Base-by-base conservation (phyloP, 2,329 filamentous ascomycete genomes). In the Penicillium sp. region DNA sequence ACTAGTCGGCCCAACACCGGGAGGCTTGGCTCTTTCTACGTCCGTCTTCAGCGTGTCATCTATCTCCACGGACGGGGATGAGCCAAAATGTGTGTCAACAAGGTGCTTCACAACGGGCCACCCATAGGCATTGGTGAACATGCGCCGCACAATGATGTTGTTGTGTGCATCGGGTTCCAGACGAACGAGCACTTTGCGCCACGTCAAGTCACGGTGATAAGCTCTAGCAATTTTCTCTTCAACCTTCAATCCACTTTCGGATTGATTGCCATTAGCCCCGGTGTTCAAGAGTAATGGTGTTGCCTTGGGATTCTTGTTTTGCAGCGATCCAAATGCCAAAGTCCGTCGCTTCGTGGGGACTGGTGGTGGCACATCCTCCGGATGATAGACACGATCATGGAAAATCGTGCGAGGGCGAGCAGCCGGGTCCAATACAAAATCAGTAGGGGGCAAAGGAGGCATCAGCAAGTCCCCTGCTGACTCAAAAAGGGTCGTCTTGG, bases 81-180 rank as follows among this genome's bases (percentile, higher is more conserved):
- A 86, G 38, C 82, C 86, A 62, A 98, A 98, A 68, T 98, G 93
- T 0, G 88, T 89, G 57, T 97, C 90, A 36, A 93, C 91, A 14
- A 97, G 71, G 67, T 98, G 93, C 67, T 96, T 90, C 34, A 97
- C 74, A 1, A 98, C 93, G 0, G 93, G 93, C 93, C 93, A 98
- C 2, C 93, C 93, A 56, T 94, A 94, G 0, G 93, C 93, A 59
- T 98, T 98, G 41, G 89, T 84, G 63, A 98, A 98, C 83, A 89
- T 94, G 40, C 93, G 84, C 11, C 93, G 84, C 16, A 98, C 93
- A 45, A 97, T 85, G 52, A 98, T 94, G 65, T 98, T 98, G 68
- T 98, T 98, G 70, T 98, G 93, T 0, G 93, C 93, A 66, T 98
- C 93, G 0, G 93, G 93, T 62, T 98, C 91, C 2, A 98, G 75